Evolutionary conservation across 2,329 filamentous ascomycete species (phyloP).

Genomic region (Apiospora marii): DNA sequence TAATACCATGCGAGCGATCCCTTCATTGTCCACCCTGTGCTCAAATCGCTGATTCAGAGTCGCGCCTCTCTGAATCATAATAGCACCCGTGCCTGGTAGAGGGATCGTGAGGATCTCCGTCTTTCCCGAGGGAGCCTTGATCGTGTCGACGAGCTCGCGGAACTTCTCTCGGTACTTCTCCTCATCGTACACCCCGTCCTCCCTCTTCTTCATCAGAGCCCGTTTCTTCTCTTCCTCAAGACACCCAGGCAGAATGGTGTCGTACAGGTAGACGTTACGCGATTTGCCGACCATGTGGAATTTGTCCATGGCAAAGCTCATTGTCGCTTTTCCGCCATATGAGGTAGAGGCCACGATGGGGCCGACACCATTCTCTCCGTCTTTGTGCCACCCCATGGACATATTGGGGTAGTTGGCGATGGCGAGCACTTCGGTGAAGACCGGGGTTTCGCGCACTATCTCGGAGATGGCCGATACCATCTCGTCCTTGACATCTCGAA

Average conservation of each 20-base stretch:
- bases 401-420: neutral
- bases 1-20: neutral
- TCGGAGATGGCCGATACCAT: neutral
- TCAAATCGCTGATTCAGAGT: neutral
- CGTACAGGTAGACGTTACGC: neutral
- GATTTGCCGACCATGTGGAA: neutral
- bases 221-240: neutral
- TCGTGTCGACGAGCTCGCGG: neutral
- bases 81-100: neutral
- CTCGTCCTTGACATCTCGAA: no score
- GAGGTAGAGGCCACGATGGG: neutral
- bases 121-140: neutral
- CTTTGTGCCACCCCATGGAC: neutral
- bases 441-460: neutral
- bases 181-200: neutral
- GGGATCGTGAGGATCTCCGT: neutral
- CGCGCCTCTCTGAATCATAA: neutral
- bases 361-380: neutral
- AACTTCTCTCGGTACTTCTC: neutral
- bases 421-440: neutral
- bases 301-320: neutral
- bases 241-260: neutral
- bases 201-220: neutral
- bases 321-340: neutral
- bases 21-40: neutral